Evolutionary conservation across 495 filamentous ascomycete genomes (phyloP), one percentile per base, ranked within the genome.

Genomic region (Collariella sp.): DNA sequence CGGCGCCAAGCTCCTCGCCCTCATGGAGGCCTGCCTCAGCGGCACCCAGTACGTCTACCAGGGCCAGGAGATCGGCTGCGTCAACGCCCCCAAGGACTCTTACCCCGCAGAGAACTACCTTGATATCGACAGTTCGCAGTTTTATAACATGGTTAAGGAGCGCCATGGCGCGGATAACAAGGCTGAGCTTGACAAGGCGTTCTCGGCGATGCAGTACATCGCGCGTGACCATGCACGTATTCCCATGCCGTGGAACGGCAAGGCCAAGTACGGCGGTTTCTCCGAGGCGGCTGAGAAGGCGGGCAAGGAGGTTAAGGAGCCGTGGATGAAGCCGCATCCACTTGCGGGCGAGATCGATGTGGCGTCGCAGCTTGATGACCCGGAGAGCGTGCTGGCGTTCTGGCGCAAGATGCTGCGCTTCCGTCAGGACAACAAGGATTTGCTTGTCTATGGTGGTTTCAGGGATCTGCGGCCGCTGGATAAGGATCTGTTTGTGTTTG

Each of bases 41-140:
- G 87, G 87, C 0, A 88, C 85, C 0, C 72, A 84, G 2, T 90
- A 85, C 62, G 61, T 89, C 7, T 89, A 86, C 56, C 84, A 90
- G 58, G 87, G 87, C 11, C 83, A 91, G 59, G 86, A 91, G 59
- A 66, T 90, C 11, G 87, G 84, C 0, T 87, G 88, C 79, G 74
- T 76, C 29, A 89, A 90, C 61, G 77, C 85, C 22, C 84, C 87
- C 1, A 55, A 63, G 4, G 62, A 72, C 3, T 46, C 44, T 1
- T 49, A 49, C 34, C 46, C 46, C 2, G 9, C 24, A 10, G 46
- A 49, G 20, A 49, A 49, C 35, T 49, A 49, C 46, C 33, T 49
- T 22, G 46, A 49, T 20, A 49, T 49, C 20, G 46, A 49, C 46
- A 38, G 33, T 19, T n/a, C 46, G 3, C 46, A 20, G 11, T 49